A percentile compares a stretch with the other conserved stretches of the same genome.
These are phyloP conservation scores for Zasmidium citrigriseum DNA, from an alignment of 2,329 filamentous ascomycete species.

Conservation along the genomic window DNA sequence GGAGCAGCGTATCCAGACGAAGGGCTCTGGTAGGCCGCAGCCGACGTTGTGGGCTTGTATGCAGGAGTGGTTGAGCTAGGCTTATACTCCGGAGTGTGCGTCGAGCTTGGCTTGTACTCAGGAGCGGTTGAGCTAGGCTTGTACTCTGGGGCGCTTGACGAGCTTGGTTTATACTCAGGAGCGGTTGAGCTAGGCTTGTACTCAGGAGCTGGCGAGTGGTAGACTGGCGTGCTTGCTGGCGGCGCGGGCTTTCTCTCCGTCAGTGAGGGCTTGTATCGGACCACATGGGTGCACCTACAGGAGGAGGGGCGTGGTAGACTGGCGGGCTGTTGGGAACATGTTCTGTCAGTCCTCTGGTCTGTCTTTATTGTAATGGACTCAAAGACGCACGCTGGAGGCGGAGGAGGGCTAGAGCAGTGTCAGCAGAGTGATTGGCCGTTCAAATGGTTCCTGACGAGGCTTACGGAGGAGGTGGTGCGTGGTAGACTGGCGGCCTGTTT, in stretches of 20 bases:
- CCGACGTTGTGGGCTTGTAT: too few species aligned
- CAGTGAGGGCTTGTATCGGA: too few species aligned
- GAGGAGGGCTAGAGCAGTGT: background rate
- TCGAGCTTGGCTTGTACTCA: background rate
- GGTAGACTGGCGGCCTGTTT: background rate
- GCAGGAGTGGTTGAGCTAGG: background rate
- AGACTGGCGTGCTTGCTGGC: background rate
- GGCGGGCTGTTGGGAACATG: too few species aligned
- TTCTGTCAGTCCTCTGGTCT: too few species aligned
- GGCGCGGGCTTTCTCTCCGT: background rate
- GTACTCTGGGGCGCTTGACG: background rate
- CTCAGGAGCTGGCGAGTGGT: too few species aligned
- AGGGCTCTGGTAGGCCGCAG: too few species aligned
- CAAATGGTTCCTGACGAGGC: background rate
- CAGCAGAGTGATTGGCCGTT: background rate
- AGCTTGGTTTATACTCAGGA: too few species aligned
- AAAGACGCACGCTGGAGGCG: background rate
- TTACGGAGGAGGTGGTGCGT: background rate
- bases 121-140: background rate
- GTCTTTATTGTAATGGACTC: too few species aligned
- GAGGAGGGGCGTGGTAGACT: background rate
- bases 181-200: too few species aligned
- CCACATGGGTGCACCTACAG: background rate
- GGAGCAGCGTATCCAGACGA: too few species aligned
- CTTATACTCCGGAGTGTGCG: background rate